Base-by-base conservation (phyloP, 139 green algal genomes). In the Tetradesmus lagerheimii region DNA sequence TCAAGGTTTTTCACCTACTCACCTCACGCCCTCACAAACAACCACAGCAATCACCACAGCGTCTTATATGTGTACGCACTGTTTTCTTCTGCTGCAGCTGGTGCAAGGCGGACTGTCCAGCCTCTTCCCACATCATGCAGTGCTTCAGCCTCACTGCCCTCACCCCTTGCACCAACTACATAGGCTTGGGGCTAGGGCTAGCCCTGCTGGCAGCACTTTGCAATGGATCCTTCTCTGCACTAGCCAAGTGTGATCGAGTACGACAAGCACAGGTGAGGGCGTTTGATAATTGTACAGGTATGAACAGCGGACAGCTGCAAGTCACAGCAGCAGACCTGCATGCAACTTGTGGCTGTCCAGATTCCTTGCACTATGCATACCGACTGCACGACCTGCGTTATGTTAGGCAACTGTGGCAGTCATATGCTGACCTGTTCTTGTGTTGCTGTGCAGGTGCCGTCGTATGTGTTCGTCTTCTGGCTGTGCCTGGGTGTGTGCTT, bases 221-320 rank as follows among this genome's bases (percentile, higher is more conserved):
- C 31, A 86, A 86, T 66, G 80, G 80, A n/a, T 74, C 41, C 45
- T 86, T 86, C n/a, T 75, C 80, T 15, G 80, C 45, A 16, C 50
- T 86, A 16, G 80, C 80, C 9, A 86, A 86, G 47, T 45, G n/a
- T 27, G 31, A 25, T 0, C 15, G 45, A 45, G 80, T 86, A 9
- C 31, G 80, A 20, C n/a, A 15, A 1, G 80, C 80, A 15, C 43
- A 86, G n/a, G 80, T 75, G 11, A 86, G 43, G 4, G 4, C 3
- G 74, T 12, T 41, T 41, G n/a, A 27, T 25, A 31, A 8, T 16
- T n/a, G 29, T 9, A 12, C 76, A 83, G 76, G 76, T 83, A n/a
- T n/a, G n/a, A n/a, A n/a, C n/a, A n/a, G n/a, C n/a, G n/a, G n/a
- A n/a, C n/a, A n/a, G n/a, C n/a, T n/a, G n/a, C n/a, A n/a, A n/a